Conservation (phyloP, 169 alveolate genomes). For the Eimeria maxima region DNA sequence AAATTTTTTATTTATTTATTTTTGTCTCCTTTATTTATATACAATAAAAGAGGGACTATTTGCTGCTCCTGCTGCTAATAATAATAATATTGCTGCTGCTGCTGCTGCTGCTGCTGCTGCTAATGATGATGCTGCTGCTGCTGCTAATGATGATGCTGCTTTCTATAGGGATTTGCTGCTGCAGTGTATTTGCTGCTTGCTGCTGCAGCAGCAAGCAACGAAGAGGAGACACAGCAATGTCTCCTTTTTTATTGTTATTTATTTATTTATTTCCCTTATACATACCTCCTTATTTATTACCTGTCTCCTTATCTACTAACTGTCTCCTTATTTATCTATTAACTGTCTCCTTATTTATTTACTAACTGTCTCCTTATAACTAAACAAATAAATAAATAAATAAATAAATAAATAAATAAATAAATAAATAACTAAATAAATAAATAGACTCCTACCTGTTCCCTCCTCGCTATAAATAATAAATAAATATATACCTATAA, state of each 20-base stretch:
- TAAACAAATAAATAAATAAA: too few species aligned
- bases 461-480: background rate
- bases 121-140: too few species aligned
- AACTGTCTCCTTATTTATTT: background rate
- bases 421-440: too few species aligned
- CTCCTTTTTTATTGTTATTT: background rate
- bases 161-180: too few species aligned
- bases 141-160: too few species aligned
- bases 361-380: background rate
- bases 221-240: background rate
- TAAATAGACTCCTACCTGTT: background rate
- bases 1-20: background rate
- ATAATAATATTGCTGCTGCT: background rate
- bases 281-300: background rate
- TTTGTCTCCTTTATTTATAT: too few species aligned
- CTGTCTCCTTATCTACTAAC: background rate
- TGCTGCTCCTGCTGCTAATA: background rate
- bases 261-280: background rate
- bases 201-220: too few species aligned
- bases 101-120: too few species aligned
- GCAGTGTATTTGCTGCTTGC: too few species aligned
- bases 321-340: background rate
- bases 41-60: too few species aligned
- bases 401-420: too few species aligned
- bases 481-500: too few species aligned